Evolutionary conservation across 768 basidiomycete species (phyloP).

Genomic region (Nevesoporus exiguus): DNA sequence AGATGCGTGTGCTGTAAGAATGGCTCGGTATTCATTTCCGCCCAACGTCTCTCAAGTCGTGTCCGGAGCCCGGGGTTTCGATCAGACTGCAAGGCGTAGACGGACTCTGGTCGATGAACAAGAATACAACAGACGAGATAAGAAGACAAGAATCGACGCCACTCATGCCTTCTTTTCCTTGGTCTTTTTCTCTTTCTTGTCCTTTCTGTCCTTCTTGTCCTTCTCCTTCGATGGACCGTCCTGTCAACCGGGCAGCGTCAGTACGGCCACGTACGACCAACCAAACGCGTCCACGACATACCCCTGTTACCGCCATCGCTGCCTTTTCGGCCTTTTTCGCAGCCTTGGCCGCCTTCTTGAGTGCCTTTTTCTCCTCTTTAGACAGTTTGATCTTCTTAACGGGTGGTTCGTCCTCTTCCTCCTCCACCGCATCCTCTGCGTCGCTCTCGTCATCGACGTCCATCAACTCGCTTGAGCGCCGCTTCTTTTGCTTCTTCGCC

Average conservation of each 20-base stretch:
- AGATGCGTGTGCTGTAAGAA: no score
- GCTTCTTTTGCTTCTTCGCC: constrained; percentile 44
- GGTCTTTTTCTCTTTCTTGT: constrained; percentile 39
- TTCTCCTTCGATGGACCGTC: constrained; percentile 36
- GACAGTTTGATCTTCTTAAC: constrained; percentile 72
- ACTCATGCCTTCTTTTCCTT: constrained; percentile 50
- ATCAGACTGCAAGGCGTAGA: not conserved
- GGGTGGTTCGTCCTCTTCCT: constrained; percentile 44
- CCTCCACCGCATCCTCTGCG: not conserved
- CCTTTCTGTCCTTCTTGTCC: constrained; percentile 35
- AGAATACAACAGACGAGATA: not conserved
- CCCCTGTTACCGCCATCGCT: constrained; percentile 32
- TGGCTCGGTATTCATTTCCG: no score
- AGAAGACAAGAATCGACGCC: not conserved
- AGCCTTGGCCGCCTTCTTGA: constrained; percentile 75
- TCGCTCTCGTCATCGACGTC: constrained; percentile 56
- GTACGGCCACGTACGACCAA: not conserved
- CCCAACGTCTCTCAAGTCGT: no score
- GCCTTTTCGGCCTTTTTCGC: constrained; percentile 49
- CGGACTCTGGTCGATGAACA: not conserved
- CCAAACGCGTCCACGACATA: constrained; percentile 23
- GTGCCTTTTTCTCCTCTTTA: constrained; percentile 83
- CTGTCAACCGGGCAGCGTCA: constrained; percentile 14
- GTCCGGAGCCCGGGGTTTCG: not conserved
- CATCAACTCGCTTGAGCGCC: constrained; percentile 66